Base-by-base conservation (phyloP, 2,329 filamentous ascomycete species). In the Colletotrichum sp. region DNA sequence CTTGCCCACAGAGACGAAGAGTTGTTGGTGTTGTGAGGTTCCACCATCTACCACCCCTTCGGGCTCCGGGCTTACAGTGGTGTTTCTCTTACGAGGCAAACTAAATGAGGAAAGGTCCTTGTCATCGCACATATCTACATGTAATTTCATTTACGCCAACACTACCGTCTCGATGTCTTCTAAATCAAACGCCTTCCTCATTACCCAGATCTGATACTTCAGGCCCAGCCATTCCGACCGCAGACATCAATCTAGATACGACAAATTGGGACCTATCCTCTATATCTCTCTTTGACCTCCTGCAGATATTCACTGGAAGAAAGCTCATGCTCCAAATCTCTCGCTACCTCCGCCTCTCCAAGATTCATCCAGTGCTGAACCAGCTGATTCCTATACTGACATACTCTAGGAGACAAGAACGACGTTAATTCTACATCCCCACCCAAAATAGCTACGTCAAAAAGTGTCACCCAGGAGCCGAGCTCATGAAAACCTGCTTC, bases 21-120 rank as follows among this genome's bases (percentile, higher is more conserved):
- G 12, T 7, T 52, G 10, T n/a, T 21, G 10, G n/a, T 52, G n/a
- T n/a, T n/a, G n/a, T n/a, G n/a, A n/a, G n/a, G n/a, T n/a, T n/a
- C n/a, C n/a, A n/a, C n/a, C n/a, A n/a, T n/a, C n/a, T n/a, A n/a
- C n/a, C n/a, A n/a, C n/a, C 43, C 6, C n/a, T 21, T 21, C 43
- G 12, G n/a, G 43, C 4, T 12, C n/a, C n/a, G 43, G n/a, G n/a
- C n/a, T 21, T 0, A 1, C 43, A 24, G 1, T 13, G 43, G 6
- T 21, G 6, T 52, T 21, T 52, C 43, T 21, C 10, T 0, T 13
- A 3, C 7, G 12, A 52, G n/a, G 12, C 39, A 52, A 3, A 52
- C 6, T 21, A 7, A 52, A 13, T 7, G 0, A 52, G 12, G 43
- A 21, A 24, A 0, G 10, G 3, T 0, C 2, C n/a, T 7, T 2